Evolutionary conservation across 2,329 filamentous ascomycete species (phyloP).

Genomic region (Hypoxylon sp.): DNA sequence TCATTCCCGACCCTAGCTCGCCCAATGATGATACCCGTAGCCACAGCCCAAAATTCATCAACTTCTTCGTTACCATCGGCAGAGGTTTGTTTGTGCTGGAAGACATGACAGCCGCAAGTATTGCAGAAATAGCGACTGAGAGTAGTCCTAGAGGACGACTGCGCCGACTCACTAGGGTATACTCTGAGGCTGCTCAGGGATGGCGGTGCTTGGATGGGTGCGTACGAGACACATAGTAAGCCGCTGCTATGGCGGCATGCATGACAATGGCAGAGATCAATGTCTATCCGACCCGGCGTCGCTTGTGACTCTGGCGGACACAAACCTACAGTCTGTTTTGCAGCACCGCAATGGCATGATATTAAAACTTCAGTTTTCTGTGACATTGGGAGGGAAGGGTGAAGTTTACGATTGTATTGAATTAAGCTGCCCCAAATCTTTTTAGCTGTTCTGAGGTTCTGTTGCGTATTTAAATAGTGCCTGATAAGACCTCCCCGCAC

Average conservation of each 20-base stretch:
- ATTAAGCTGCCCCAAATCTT: background rate
- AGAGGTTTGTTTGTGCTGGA: constrained; percentile 44
- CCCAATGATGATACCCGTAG: constrained; percentile 56
- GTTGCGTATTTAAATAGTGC: background rate
- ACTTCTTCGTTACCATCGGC: background rate
- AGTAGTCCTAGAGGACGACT: background rate
- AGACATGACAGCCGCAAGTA: constrained; percentile 61
- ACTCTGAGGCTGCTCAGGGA: constrained; percentile 37
- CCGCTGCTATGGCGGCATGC: constrained; percentile 55
- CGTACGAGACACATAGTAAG: constrained; percentile 58
- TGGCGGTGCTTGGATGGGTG: constrained; percentile 48
- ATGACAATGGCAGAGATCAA: constrained; percentile 55
- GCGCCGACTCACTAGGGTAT: constrained; percentile 28
- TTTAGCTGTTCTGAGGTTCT: background rate
- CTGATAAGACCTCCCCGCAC: background rate
- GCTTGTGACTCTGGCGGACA: background rate
- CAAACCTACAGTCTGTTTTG: constrained; percentile 44
- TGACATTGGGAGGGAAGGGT: constrained; percentile 12
- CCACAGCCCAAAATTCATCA: constrained; percentile 54
- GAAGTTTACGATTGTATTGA: background rate
- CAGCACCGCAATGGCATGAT: constrained; percentile 52
- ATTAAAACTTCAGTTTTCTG: constrained; percentile 32
- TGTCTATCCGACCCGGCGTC: constrained; percentile 6
- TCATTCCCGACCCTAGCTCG: constrained; percentile 6
- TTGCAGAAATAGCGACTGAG: constrained; percentile 58